phyloP scores from a whole-genome alignment of 768 basidiomycete genomes.

The Lentinula guzmanii region DNA sequence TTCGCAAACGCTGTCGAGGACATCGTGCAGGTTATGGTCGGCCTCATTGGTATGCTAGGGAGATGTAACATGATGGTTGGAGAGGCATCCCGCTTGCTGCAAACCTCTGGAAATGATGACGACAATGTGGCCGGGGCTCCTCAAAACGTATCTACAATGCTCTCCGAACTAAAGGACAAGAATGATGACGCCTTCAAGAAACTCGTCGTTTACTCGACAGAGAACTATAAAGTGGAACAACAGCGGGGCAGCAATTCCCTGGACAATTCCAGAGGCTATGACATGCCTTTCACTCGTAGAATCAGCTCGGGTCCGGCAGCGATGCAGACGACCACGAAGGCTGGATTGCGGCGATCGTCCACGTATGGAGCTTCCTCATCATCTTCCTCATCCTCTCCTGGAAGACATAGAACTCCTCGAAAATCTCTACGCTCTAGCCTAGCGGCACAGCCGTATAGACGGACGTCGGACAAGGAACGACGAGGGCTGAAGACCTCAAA shows the following conservation, averaged over 20 bases:
- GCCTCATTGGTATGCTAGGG: constrained; percentile 76
- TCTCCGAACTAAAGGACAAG: constrained; percentile 52
- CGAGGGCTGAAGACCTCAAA: constrained; percentile 53
- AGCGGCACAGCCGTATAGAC: constrained; percentile 52
- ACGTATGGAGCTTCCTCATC: constrained; percentile 31
- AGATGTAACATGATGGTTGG: constrained; percentile 69
- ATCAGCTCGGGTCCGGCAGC: constrained; percentile 45
- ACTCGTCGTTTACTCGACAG: constrained; percentile 63
- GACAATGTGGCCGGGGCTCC: constrained; percentile 32
- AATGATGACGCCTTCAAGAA: constrained; percentile 67
- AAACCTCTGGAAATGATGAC: constrained; percentile 16
- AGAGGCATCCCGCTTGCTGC: constrained; percentile 42
- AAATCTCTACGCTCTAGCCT: constrained; percentile 69
- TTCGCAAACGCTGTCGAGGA: constrained; percentile 55
- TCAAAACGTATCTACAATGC: constrained; percentile 41
- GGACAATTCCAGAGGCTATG: constrained; percentile 47
- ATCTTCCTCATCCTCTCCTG: constrained; percentile 47
- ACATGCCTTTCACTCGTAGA: constrained; percentile 40
- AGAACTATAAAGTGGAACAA: constrained; percentile 42
- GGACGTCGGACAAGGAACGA: constrained; percentile 59
- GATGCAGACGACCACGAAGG: constrained; percentile 23
- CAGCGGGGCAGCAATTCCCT: constrained; percentile 25
- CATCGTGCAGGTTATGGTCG: constrained; percentile 63
- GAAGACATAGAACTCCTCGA: constrained; percentile 56
- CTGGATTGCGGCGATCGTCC: constrained; percentile 37